Conservation (phyloP, 768 basidiomycete species). For the Tulasnella sp. region DNA sequence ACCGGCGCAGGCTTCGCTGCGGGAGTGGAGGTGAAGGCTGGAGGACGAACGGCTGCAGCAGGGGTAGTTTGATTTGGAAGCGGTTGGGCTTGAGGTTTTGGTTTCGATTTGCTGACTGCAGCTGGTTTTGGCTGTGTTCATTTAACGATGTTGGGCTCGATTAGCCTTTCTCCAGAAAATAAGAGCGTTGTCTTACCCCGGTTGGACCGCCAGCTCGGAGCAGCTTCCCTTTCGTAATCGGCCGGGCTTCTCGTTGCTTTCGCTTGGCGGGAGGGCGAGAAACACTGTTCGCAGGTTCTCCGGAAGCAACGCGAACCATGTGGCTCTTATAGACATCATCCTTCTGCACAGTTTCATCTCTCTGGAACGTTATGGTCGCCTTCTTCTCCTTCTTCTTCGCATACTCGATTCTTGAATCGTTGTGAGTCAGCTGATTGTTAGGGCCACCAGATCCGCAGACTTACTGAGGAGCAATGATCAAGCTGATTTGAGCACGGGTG, state of each 20-base stretch:
- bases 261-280: constrained; percentile 78
- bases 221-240: constrained; percentile 76
- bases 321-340: constrained; percentile 92
- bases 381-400: constrained; percentile 96
- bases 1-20: constrained; percentile 21
- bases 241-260: constrained; percentile 76
- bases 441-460: constrained; percentile 20
- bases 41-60: constrained; percentile 22
- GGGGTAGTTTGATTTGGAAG: constrained; percentile 16
- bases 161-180: not conserved
- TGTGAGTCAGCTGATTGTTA: not conserved
- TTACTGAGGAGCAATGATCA: constrained; percentile 68
- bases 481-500: constrained; percentile 61
- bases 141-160: constrained; percentile 18
- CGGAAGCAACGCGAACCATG: constrained; percentile 74
- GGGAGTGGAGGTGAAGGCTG: constrained; percentile 7
- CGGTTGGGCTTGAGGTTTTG: constrained; percentile 20
- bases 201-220: constrained; percentile 61
- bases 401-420: constrained; percentile 57
- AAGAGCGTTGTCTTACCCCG: constrained; percentile 9
- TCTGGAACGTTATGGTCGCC: constrained; percentile 72
- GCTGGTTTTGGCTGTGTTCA: constrained; percentile 13
- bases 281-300: constrained; percentile 69
- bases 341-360: constrained; percentile 71
- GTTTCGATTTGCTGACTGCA: constrained; percentile 22